Conservation (phyloP, 495 filamentous ascomycete species). For the Schizothecium vesticola region DNA sequence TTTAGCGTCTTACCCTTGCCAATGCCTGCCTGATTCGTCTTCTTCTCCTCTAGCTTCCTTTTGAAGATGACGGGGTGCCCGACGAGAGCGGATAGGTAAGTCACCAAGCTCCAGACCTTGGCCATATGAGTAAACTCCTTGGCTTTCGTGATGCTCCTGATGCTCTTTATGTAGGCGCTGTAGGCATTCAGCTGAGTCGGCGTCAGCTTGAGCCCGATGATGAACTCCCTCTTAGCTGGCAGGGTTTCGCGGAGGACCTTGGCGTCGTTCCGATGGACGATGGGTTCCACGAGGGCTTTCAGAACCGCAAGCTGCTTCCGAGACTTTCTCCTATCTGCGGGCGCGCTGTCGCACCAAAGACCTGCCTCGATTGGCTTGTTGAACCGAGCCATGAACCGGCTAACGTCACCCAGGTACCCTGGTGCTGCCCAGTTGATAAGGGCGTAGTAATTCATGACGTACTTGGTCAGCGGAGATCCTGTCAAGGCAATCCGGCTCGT, state of each 20-base stretch:
- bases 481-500: conserved; percentile 78
- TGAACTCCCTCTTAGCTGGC: conserved; percentile 72
- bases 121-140: neutral
- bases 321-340: conserved; percentile 47
- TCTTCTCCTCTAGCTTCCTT: neutral
- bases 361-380: conserved; percentile 68
- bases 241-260: conserved; percentile 59
- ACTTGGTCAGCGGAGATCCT: conserved; percentile 80
- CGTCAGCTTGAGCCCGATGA: conserved; percentile 67
- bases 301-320: conserved; percentile 65
- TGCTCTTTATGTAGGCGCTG: conserved; percentile 46
- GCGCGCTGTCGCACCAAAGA: conserved; percentile 57
- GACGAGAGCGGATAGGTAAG: conserved; percentile 59
- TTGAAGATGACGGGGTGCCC: conserved; percentile 67
- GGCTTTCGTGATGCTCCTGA: neutral
- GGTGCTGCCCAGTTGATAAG: conserved; percentile 89
- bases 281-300: conserved; percentile 66
- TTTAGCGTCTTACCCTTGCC: neutral
- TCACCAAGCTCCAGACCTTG: conserved; percentile 31
- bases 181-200: conserved; percentile 61
- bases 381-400: conserved; percentile 64
- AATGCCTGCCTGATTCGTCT: neutral
- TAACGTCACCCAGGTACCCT: conserved; percentile 60
- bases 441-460: conserved; percentile 72
- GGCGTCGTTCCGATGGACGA: conserved; percentile 71